phyloP scores from a whole-genome alignment of 192 early-diverging fungal genomes.

The Umbelopsis vinacea region DNA sequence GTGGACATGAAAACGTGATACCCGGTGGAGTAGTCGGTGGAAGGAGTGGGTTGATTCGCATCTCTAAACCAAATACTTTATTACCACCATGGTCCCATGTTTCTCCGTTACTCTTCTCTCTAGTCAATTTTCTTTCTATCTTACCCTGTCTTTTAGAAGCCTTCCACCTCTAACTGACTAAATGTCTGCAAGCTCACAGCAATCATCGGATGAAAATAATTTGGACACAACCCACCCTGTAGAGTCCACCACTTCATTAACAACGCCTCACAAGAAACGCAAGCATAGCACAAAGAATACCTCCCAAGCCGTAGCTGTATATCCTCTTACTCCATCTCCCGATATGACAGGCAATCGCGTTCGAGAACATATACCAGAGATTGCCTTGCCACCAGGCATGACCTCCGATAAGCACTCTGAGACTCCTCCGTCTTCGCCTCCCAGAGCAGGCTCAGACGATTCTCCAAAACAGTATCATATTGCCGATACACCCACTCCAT shows the following conservation, averaged over 20 bases:
- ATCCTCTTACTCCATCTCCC: slow-evolving; percentile 7
- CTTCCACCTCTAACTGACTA: not conserved
- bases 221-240: not conserved
- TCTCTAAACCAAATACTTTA: not conserved
- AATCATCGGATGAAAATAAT: not conserved
- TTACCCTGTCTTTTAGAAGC: not conserved
- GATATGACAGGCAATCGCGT: slow-evolving; percentile 6
- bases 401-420: not conserved
- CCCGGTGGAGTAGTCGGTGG: not conserved
- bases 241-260: not conserved
- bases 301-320: not conserved
- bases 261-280: slow-evolving; percentile 13
- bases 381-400: slow-evolving; percentile 6
- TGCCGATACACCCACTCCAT: not conserved
- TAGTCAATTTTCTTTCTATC: not conserved
- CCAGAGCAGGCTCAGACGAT: not conserved
- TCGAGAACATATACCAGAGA: slow-evolving; percentile 1
- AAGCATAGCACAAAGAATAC: not conserved
- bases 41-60: not conserved
- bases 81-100: not conserved
- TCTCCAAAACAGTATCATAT: not conserved
- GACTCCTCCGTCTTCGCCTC: not conserved
- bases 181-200: not conserved
- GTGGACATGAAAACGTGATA: slow-evolving; percentile 8
- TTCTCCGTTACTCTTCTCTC: not conserved